These are phyloP conservation scores for Solanum chmielewskii DNA, from an alignment of 257 asterid genomes.

Conservation along the genomic window DNA sequence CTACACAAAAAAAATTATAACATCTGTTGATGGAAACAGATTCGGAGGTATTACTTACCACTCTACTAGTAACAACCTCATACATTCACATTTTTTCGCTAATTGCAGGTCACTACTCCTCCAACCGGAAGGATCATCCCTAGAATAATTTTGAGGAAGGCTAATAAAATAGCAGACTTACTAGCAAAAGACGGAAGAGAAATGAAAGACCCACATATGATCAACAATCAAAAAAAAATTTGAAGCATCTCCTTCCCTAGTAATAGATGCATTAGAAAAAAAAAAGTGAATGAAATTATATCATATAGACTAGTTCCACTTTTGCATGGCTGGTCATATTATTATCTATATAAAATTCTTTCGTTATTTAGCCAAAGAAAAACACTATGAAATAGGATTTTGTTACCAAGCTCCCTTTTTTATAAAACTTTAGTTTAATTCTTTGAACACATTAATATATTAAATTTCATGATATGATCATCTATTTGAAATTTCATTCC, in stretches of 20 bases:
- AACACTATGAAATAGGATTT: neutral
- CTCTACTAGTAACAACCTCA: neutral
- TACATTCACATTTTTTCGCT: neutral
- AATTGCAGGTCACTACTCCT: neutral
- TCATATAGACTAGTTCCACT: neutral
- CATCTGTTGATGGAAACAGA: neutral
- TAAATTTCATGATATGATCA: neutral
- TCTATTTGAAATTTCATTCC: neutral
- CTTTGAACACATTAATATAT: neutral
- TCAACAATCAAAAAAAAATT: neutral
- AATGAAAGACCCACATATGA: neutral
- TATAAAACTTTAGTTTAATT: neutral
- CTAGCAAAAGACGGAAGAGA: neutral
- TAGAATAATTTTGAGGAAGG: neutral
- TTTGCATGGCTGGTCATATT: neutral
- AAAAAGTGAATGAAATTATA: no score
- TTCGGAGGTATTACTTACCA: neutral
- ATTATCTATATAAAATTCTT: no score
- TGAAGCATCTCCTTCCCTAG: neutral
- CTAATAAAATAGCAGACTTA: neutral
- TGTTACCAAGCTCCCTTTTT: neutral
- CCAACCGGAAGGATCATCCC: neutral
- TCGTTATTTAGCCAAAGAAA: neutral
- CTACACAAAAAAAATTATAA: neutral
- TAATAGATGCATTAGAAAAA: neutral